Base-by-base conservation (phyloP, 2,329 filamentous ascomycete genomes). In the Colletotrichum sp. region DNA sequence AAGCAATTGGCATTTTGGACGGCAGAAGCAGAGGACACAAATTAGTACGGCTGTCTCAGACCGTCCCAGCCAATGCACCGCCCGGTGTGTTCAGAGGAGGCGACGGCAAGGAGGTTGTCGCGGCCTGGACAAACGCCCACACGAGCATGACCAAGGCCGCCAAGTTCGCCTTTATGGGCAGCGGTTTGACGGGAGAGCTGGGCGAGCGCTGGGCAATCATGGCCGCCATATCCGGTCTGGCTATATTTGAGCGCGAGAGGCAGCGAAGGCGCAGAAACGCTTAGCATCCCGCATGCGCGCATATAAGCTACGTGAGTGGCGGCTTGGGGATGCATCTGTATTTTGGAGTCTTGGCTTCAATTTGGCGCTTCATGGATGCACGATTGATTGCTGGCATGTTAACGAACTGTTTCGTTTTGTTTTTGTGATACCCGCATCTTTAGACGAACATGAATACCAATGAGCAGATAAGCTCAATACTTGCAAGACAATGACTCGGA, bases 151-250 rank as follows among this genome's bases (percentile, higher is more conserved):
- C 80, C 18, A 85, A 86, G 80, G 77, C 78, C n/a, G 77, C 83
- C 36, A 81, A 81, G 72, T 88, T 88, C 76, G 75, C 79, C 18
- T 89, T 88, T 77, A 72, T 85, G 8, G 86, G 86, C 8, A 83
- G 81, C 1, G 87, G 86, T 2, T 79, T 80, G 13, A 81, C 81
- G 9, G 86, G 87, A 1, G 77, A 81, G 22, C 80, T 88, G 15
- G 87, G 87, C 15, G 83, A 86, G 75, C 79, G 84, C 24, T 88
- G 85, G 85, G 83, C 84, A 1, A 78, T 87, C 18, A 87, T 87
- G 85, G 84, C 86, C 2, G 85, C 86, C 10, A 80, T 82, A 8
- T 84, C 86, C 12, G 77, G 77, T 2, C 39, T 79, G 60, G 77
- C 73, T n/a, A 69, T 79, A 15, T 77, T 68, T 59, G 65, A 78